Evolutionary conservation across 2,329 filamentous ascomycete genomes (phyloP), one percentile per base, ranked within the genome.

Genomic region (Basipetospora chlamydospora): DNA sequence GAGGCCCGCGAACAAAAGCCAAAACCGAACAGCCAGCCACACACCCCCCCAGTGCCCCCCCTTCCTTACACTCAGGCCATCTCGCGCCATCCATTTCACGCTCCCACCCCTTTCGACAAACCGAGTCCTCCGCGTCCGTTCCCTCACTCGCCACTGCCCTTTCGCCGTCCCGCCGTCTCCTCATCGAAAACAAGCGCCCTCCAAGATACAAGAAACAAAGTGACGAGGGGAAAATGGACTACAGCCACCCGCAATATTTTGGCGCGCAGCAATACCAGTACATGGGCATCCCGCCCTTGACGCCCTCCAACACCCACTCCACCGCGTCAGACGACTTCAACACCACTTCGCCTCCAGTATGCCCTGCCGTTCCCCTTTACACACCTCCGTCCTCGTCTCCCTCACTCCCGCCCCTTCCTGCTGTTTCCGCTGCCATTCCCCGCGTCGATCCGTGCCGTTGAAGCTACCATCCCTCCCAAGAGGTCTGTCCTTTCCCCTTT

Each of bases 161-260:
- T n/a, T n/a, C n/a, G n/a, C n/a, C n/a, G n/a, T n/a, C n/a, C n/a
- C n/a, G n/a, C n/a, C n/a, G n/a, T n/a, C n/a, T n/a, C n/a, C n/a
- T n/a, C n/a, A n/a, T n/a, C n/a, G n/a, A n/a, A n/a, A n/a, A n/a
- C n/a, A n/a, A n/a, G n/a, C n/a, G n/a, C n/a, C n/a, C n/a, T n/a
- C n/a, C n/a, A n/a, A n/a, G n/a, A n/a, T n/a, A n/a, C n/a, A n/a
- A n/a, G n/a, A n/a, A n/a, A n/a, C n/a, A n/a, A n/a, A n/a, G n/a
- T n/a, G n/a, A n/a, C n/a, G n/a, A n/a, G n/a, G n/a, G n/a, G n/a
- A 29, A 29, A 33, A 73, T 73, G 69, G 67, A 73, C 50, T 73
- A 66, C 53, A 58, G 46, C 34, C 57, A 58, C 42, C 67, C 66
- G 43, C 52, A 60, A 31, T 73, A 67, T 51, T 67, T 59, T 46